Conservation (phyloP, 2,329 filamentous ascomycete species). For the Phialophora chinensis region DNA sequence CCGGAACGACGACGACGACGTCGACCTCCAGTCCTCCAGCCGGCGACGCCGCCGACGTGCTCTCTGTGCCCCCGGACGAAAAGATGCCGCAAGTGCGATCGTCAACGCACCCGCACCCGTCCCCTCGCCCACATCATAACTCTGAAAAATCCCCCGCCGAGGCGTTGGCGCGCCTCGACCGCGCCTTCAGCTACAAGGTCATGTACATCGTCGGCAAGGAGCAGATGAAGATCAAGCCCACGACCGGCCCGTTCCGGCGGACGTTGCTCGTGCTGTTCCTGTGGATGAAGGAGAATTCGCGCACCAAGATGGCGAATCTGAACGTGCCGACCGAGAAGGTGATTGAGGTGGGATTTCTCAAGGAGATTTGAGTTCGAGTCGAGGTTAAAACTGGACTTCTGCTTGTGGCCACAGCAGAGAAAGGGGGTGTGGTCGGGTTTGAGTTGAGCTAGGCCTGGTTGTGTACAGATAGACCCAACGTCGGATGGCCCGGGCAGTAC, state of each 20-base stretch:
- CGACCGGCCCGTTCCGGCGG: slow-evolving; percentile 41
- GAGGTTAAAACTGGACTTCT: too few species aligned
- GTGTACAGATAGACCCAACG: too few species aligned
- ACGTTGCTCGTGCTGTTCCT: slow-evolving; percentile 45
- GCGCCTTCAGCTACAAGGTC: slow-evolving; percentile 55
- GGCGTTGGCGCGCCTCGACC: slow-evolving; percentile 47
- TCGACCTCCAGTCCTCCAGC: not conserved
- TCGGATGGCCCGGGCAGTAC: too few species aligned
- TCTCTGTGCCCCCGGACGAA: not conserved
- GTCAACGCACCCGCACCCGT: not conserved
- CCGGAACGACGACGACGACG: not conserved
- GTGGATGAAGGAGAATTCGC: slow-evolving; percentile 48
- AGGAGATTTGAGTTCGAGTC: slow-evolving; percentile 42
- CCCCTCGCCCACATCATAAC: not conserved
- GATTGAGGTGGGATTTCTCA: slow-evolving; percentile 52
- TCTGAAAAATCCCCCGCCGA: slow-evolving; percentile 4
- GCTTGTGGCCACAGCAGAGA: too few species aligned
- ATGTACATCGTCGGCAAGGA: slow-evolving; percentile 57
- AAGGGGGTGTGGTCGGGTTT: too few species aligned
- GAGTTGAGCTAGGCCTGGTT: too few species aligned
- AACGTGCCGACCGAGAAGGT: slow-evolving; percentile 47
- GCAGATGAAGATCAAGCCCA: slow-evolving; percentile 46
- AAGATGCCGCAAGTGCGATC: not conserved
- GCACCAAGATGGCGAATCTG: slow-evolving; percentile 48
- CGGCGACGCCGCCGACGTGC: not conserved